These are phyloP conservation scores for Podospora anserina DNA, from an alignment of 495 filamentous ascomycete species.

Conservation along the genomic window DNA sequence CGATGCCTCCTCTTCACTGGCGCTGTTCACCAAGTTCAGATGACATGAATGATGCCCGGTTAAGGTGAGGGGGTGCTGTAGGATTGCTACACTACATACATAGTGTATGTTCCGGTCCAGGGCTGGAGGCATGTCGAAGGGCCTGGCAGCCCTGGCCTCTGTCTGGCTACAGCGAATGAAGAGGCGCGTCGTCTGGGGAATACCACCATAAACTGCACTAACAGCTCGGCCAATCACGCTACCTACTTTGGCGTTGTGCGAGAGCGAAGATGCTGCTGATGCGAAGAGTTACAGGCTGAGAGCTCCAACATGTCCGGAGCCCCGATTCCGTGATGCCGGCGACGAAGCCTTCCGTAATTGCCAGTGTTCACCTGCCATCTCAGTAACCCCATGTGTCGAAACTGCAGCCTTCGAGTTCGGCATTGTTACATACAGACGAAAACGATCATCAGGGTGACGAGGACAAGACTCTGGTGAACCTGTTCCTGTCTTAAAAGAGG, in stretches of 20 bases:
- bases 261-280: not conserved
- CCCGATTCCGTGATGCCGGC: slow-evolving; percentile 30
- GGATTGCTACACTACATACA: not conserved
- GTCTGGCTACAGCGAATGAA: not conserved
- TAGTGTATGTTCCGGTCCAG: not conserved
- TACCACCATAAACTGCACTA: not conserved
- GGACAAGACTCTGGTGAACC: not conserved
- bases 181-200: not conserved
- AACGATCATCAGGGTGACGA: slow-evolving; percentile 6
- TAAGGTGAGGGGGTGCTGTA: not conserved
- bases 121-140: not conserved
- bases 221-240: not conserved
- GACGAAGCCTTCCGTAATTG: slow-evolving; percentile 8
- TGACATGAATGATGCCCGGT: not conserved
- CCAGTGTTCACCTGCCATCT: slow-evolving; percentile 2
- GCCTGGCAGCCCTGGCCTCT: not conserved
- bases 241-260: not conserved
- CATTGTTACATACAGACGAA: slow-evolving; percentile 3
- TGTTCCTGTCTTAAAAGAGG: slow-evolving; percentile 12
- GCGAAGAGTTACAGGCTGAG: not conserved
- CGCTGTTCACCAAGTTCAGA: slow-evolving; percentile 1
- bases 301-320: slow-evolving; percentile 18
- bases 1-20: not conserved
- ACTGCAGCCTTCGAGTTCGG: not conserved
- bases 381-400: not conserved